phyloP scores from a whole-genome alignment of 176 grass and related monocot genomes.

The barley (Hordeum vulgare) region DNA sequence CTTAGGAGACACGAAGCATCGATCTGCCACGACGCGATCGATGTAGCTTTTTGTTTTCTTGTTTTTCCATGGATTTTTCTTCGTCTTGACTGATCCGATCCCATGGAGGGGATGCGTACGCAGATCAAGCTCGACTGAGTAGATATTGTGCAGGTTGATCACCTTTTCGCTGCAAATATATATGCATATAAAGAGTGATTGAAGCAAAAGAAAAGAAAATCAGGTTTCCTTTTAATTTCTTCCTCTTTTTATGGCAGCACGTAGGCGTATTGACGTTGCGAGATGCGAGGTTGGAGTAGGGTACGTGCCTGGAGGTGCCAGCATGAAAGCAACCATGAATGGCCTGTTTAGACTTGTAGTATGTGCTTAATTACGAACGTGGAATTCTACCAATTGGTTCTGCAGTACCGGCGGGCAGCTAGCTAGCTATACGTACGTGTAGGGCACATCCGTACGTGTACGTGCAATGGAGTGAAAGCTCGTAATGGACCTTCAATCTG shows the following conservation, averaged over 20 bases:
- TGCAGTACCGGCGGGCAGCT: not conserved
- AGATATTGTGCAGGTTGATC: conserved; percentile 37
- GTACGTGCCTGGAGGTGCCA: not conserved
- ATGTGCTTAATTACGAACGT: not conserved
- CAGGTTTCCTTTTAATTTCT: not conserved
- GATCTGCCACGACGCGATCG: conserved; percentile 11
- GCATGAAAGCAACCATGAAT: conserved; percentile 1
- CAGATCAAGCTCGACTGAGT: conserved; percentile 9
- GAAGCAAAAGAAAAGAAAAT: too few relatives aligned
- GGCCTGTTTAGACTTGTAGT: not conserved
- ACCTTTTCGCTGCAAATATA: conserved; percentile 21
- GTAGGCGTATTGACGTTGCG: not conserved
- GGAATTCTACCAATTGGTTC: not conserved
- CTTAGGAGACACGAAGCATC: conserved; percentile 18
- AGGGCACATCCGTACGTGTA: not conserved
- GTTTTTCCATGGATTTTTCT: not conserved
- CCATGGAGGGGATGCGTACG: conserved; percentile 9
- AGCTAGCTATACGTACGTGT: not conserved
- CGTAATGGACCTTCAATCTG: not conserved
- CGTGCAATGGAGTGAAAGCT: not conserved
- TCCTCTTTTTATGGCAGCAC: not conserved
- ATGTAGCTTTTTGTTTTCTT: conserved; percentile 16
- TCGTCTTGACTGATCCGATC: conserved; percentile 20
- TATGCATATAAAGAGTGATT: conserved; percentile 30
- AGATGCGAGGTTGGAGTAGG: not conserved